Percentiles rank a stretch among this genome's conserved stretches.
Evolutionary conservation across 768 basidiomycete genomes (phyloP).

Genomic region (Galerina sulciceps): DNA sequence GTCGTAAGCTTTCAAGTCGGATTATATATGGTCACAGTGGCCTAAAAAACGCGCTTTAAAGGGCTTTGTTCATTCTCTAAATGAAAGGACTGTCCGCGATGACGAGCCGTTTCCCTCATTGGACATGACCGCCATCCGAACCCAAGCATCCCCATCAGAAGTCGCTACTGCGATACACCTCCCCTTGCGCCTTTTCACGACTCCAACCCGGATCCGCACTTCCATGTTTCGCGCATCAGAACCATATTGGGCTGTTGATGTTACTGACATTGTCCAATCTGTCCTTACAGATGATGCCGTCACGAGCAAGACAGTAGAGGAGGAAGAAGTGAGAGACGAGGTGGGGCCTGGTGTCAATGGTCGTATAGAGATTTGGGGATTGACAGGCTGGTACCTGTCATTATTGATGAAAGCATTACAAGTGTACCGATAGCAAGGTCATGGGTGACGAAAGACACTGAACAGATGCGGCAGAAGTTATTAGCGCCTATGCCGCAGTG

Average conservation of each 20-base stretch:
- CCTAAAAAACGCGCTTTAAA: conserved; percentile 13
- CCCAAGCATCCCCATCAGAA: conserved; percentile 56
- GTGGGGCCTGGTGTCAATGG: conserved; percentile 46
- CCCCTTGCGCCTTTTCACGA: conserved; percentile 55
- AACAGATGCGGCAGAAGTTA: background rate
- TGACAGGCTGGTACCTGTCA: conserved; percentile 84
- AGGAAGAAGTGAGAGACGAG: conserved; percentile 40
- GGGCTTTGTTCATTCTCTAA: conserved; percentile 32
- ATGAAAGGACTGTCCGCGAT: conserved; percentile 13
- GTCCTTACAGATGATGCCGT: conserved; percentile 25
- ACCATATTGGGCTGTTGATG: conserved; percentile 72
- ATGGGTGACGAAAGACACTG: background rate
- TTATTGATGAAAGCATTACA: conserved; percentile 60
- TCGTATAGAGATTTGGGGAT: conserved; percentile 76
- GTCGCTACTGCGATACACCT: conserved; percentile 77
- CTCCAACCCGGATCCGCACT: conserved; percentile 49
- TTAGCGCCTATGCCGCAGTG: conserved; percentile 35
- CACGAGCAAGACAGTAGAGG: conserved; percentile 35
- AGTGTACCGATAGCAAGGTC: conserved; percentile 41
- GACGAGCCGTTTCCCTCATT: conserved; percentile 65
- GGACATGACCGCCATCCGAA: conserved; percentile 50
- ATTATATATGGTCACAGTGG: background rate
- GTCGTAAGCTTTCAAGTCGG: conserved; percentile 53
- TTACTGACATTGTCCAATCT: conserved; percentile 57
- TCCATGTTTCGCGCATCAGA: conserved; percentile 58